Evolutionary conservation across 192 early-diverging fungal genomes (phyloP).

Genomic region (Kappamyces sp.): DNA sequence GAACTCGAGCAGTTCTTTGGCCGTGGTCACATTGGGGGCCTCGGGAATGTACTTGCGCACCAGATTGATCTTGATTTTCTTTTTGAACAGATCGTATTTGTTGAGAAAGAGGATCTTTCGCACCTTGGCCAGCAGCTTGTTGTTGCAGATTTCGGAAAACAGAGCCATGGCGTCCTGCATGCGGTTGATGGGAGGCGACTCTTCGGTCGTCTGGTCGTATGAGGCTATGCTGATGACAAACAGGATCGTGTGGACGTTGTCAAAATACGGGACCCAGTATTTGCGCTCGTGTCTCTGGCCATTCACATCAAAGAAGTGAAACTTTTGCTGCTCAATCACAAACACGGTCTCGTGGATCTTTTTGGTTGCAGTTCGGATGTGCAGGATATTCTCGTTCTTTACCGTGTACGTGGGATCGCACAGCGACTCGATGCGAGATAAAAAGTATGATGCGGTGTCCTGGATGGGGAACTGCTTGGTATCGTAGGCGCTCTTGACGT

Average conservation of each 20-base stretch:
- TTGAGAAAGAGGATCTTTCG: conserved; percentile 60
- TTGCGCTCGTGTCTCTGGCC: conserved; percentile 56
- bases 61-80: conserved; percentile 38
- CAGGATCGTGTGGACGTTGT: conserved; percentile 52
- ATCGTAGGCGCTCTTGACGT: no score
- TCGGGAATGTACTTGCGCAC: conserved; percentile 47
- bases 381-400: background rate
- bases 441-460: no score
- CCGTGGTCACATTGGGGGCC: no score
- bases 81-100: conserved; percentile 59
- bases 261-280: conserved; percentile 64
- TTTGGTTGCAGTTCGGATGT: background rate
- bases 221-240: conserved; percentile 56
- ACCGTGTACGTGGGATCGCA: background rate
- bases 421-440: no score
- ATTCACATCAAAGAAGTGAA: conserved; percentile 53
- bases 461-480: no score
- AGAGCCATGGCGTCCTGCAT: conserved; percentile 40
- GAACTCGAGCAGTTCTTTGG: no score
- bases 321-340: conserved; percentile 7
- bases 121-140: conserved; percentile 40
- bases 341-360: conserved; percentile 13
- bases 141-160: conserved; percentile 30
- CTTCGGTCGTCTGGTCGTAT: conserved; percentile 54
- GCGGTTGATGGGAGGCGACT: conserved; percentile 16